Percentiles rank a stretch among this genome's conserved stretches.
These are phyloP conservation scores for Phaeosphaeria sp. DNA, from an alignment of 2,329 filamentous ascomycete genomes.

Conservation along the genomic window DNA sequence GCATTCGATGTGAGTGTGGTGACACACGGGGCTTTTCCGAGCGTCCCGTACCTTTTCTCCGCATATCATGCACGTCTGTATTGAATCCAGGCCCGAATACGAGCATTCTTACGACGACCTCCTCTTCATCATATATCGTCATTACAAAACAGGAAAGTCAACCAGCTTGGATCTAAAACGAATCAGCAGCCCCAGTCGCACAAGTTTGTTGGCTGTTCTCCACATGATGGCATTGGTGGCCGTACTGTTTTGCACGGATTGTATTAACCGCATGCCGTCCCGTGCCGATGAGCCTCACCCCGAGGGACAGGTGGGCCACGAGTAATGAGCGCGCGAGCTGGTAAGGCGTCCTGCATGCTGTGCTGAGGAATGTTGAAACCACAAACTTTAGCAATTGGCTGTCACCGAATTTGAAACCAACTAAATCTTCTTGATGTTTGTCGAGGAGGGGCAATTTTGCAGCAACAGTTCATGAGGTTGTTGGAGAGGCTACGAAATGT, in stretches of 20 bases:
- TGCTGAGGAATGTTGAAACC: neutral
- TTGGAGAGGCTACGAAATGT: neutral
- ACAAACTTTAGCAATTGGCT: neutral
- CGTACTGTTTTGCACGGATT: neutral
- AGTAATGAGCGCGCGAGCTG: neutral
- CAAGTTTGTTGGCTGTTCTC: neutral
- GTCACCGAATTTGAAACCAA: neutral
- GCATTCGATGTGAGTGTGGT: neutral
- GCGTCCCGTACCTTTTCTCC: conserved; percentile 3
- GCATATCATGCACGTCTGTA: neutral
- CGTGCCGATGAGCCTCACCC: neutral
- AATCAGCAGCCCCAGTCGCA: neutral
- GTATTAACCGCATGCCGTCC: neutral
- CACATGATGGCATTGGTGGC: neutral
- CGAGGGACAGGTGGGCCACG: neutral
- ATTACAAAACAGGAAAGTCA: neutral
- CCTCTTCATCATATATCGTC: neutral
- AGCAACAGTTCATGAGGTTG: neutral
- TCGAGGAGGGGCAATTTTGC: neutral
- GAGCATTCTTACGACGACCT: neutral
- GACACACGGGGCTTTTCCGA: neutral
- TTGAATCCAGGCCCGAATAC: neutral
- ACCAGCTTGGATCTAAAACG: neutral
- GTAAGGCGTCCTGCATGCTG: neutral
- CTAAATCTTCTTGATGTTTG: neutral